A percentile compares a stretch with the other conserved stretches of the same genome.
These are phyloP conservation scores for Calcarisporium arbuscula DNA, from an alignment of 2,329 filamentous ascomycete species.

Conservation along the genomic window DNA sequence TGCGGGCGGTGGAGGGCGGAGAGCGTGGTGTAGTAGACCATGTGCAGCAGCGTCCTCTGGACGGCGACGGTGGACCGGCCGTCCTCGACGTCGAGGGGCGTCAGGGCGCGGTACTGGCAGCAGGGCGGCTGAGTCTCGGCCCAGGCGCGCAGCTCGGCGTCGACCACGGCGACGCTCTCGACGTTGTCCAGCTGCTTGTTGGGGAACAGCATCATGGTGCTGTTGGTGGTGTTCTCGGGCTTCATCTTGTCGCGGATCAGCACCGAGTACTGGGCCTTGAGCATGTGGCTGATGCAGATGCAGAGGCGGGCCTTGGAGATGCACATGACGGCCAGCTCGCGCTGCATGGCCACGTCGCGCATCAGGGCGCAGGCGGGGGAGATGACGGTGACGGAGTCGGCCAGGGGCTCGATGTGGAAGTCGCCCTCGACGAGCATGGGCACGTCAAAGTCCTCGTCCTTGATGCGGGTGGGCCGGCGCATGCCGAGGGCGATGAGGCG, in stretches of 20 bases:
- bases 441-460: constrained; percentile 89
- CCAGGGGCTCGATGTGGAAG: constrained; percentile 69
- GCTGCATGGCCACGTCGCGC: constrained; percentile 66
- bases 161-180: constrained; percentile 71
- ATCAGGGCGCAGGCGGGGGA: constrained; percentile 64
- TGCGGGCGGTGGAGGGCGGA: constrained; percentile 89
- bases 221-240: constrained; percentile 67
- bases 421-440: constrained; percentile 81
- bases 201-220: constrained; percentile 82
- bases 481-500: constrained; percentile 88
- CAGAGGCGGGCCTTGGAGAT: constrained; percentile 88
- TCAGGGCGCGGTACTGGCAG: constrained; percentile 60
- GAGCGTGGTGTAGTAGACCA: constrained; percentile 88
- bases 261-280: constrained; percentile 88
- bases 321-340: constrained; percentile 78
- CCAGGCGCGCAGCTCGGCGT: constrained; percentile 75
- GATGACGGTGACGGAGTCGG: constrained; percentile 62
- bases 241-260: constrained; percentile 77
- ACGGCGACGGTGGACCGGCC: constrained; percentile 57
- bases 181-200: constrained; percentile 82
- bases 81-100: constrained; percentile 48
- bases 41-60: constrained; percentile 81
- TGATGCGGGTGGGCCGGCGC: constrained; percentile 86
- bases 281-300: constrained; percentile 80
- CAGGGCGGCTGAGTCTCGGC: constrained; percentile 62